phyloP scores from a whole-genome alignment of 441 rosid species.

The Erodium trifolium region DNA sequence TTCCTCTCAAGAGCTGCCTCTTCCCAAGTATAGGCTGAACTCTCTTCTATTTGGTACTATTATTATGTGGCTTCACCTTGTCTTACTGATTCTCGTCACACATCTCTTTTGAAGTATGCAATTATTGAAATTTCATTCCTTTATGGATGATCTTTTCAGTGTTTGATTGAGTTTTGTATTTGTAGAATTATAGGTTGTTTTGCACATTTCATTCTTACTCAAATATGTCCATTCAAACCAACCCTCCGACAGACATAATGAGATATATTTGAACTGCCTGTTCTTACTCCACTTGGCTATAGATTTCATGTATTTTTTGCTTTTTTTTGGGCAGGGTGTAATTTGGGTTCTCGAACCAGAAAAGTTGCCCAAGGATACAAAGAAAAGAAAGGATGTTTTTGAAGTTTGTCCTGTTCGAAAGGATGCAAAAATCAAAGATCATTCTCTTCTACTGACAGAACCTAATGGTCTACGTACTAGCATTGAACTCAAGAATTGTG shows the following conservation, averaged over 20 bases:
- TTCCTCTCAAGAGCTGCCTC: too few species aligned
- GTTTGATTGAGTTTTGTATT: background rate
- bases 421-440: slow-evolving; percentile 47
- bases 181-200: background rate
- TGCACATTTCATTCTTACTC: background rate
- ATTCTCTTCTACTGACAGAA: slow-evolving; percentile 41
- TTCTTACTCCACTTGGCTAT: slow-evolving; percentile 3
- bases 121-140: too few species aligned
- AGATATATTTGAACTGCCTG: background rate
- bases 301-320: background rate
- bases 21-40: background rate
- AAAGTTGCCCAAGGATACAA: slow-evolving; percentile 45
- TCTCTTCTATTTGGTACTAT: background rate
- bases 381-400: slow-evolving; percentile 41
- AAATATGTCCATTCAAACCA: background rate
- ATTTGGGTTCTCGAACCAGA: slow-evolving; percentile 75
- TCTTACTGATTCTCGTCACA: too few species aligned
- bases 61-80: background rate
- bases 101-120: too few species aligned
- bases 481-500: slow-evolving; percentile 49
- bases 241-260: background rate
- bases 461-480: slow-evolving; percentile 39
- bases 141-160: background rate
- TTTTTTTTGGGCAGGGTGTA: slow-evolving; percentile 39
- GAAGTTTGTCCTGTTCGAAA: slow-evolving; percentile 62